Evolutionary conservation across 2,329 filamentous ascomycete genomes (phyloP).

Genomic region (Torrubiellomyces zombiae): DNA sequence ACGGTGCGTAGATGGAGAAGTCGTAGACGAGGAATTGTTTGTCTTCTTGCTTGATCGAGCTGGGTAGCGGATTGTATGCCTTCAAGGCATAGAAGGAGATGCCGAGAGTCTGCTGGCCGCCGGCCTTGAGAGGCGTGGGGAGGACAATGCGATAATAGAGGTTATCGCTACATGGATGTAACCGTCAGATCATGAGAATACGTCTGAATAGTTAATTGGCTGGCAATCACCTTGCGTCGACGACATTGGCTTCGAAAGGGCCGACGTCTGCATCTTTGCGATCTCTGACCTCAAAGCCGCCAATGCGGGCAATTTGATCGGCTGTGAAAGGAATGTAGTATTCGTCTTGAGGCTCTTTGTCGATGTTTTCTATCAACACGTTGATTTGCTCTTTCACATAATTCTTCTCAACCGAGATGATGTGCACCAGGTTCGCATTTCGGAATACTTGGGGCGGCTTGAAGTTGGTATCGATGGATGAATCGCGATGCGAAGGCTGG

Average conservation of each 20-base stretch:
- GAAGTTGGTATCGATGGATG: slow-evolving; percentile 60
- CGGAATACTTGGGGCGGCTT: slow-evolving; percentile 82
- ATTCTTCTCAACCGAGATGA: slow-evolving; percentile 82
- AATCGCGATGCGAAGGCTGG: slow-evolving; percentile 23
- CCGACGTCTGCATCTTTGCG: slow-evolving; percentile 60
- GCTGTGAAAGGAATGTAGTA: slow-evolving; percentile 83
- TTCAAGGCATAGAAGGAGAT: slow-evolving; percentile 74
- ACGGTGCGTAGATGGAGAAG: slow-evolving; percentile 73
- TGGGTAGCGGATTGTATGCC: slow-evolving; percentile 65
- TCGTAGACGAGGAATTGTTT: slow-evolving; percentile 74
- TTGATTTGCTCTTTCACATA: slow-evolving; percentile 85
- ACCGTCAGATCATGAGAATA: too few relatives aligned
- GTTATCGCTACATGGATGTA: slow-evolving; percentile 45
- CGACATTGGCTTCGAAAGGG: too few relatives aligned
- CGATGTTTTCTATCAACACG: slow-evolving; percentile 82
- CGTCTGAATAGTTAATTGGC: too few relatives aligned
- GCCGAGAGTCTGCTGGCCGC: slow-evolving; percentile 66
- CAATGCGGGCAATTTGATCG: slow-evolving; percentile 58
- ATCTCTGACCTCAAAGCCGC: slow-evolving; percentile 80
- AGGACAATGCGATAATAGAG: slow-evolving; percentile 79
- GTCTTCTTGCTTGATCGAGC: slow-evolving; percentile 65
- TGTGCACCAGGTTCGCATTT: slow-evolving; percentile 80
- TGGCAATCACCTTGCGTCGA: too few relatives aligned
- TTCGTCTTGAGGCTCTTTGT: slow-evolving; percentile 60
- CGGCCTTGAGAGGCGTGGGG: slow-evolving; percentile 56